Conservation (phyloP, 1,284 basidiomycete species). For the Irpex sp. region DNA sequence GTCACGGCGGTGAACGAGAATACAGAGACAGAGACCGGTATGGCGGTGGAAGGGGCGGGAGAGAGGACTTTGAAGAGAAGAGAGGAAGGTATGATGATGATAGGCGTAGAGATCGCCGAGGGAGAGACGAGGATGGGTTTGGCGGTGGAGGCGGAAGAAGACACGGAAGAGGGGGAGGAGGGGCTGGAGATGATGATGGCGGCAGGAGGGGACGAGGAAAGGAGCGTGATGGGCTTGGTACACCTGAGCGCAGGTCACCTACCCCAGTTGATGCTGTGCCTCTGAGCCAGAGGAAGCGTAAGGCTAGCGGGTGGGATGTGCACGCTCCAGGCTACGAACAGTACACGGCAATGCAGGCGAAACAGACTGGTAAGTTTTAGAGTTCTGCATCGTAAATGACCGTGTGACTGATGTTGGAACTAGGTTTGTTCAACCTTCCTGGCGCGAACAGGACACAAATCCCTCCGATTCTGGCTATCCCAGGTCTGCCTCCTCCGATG, state of each 20-base stretch:
- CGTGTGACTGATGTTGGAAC: neutral
- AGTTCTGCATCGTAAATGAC: conserved; percentile 9
- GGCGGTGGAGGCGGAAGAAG: conserved; percentile 25
- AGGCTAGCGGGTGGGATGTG: conserved; percentile 94
- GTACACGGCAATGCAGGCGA: conserved; percentile 92
- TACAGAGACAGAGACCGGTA: conserved; percentile 33
- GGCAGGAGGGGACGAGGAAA: conserved; percentile 30
- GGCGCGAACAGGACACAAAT: conserved; percentile 88
- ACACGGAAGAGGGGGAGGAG: conserved; percentile 30
- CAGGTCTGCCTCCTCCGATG: conserved; percentile 77
- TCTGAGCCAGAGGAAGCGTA: conserved; percentile 81
- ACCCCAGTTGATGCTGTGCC: conserved; percentile 86
- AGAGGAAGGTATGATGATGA: conserved; percentile 37
- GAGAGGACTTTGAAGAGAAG: conserved; percentile 36
- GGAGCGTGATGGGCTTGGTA: conserved; percentile 47
- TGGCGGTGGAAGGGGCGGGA: conserved; percentile 18
- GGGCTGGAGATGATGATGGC: conserved; percentile 33
- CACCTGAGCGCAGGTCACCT: conserved; percentile 80
- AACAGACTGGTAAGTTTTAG: conserved; percentile 78
- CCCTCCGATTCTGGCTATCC: conserved; percentile 74
- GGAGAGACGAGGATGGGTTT: conserved; percentile 47
- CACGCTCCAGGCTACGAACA: conserved; percentile 94
- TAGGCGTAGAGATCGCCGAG: conserved; percentile 30
- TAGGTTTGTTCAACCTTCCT: conserved; percentile 89
- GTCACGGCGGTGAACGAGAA: conserved; percentile 23